phyloP scores from a whole-genome alignment of 2,329 filamentous ascomycete species.

The Neobulgaria alba region DNA sequence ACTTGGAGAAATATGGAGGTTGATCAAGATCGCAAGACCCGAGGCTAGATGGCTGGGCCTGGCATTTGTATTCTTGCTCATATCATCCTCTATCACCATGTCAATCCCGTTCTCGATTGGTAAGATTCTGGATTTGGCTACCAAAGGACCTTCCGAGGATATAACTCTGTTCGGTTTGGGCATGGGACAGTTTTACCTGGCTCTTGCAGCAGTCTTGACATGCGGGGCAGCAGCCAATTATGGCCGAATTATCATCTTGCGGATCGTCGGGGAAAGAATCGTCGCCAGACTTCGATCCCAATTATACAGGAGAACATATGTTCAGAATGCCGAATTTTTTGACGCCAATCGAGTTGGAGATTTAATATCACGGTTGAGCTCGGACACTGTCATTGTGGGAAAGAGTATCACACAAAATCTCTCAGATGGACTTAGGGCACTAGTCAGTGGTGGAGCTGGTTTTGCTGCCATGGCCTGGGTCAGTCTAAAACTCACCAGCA shows the following conservation, averaged over 20 bases:
- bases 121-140: slow-evolving; percentile 87
- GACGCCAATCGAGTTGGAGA: slow-evolving; percentile 96
- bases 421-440: slow-evolving; percentile 84
- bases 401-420: slow-evolving; percentile 98
- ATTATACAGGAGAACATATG: slow-evolving; percentile 82
- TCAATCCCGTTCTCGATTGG: slow-evolving; percentile 95
- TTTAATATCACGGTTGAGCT: slow-evolving; percentile 87
- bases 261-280: slow-evolving; percentile 91
- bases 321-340: slow-evolving; percentile 99
- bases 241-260: slow-evolving; percentile 82
- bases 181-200: slow-evolving; percentile 80
- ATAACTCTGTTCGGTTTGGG: slow-evolving; percentile 73
- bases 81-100: slow-evolving; percentile 92
- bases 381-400: slow-evolving; percentile 94
- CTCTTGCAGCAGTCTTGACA: slow-evolving; percentile 66
- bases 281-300: slow-evolving; percentile 83
- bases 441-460: slow-evolving; percentile 84
- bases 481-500: slow-evolving; percentile 79
- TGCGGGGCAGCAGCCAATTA: slow-evolving; percentile 88
- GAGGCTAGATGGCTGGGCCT: slow-evolving; percentile 69
- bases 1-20: slow-evolving; percentile 68
- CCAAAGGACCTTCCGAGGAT: slow-evolving; percentile 58
- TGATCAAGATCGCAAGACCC: slow-evolving; percentile 82
- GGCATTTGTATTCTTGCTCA: slow-evolving; percentile 76
- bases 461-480: slow-evolving; percentile 95